phyloP scores from a whole-genome alignment of 2,329 filamentous ascomycete genomes.

The Zymoseptoria pseudotritici region DNA sequence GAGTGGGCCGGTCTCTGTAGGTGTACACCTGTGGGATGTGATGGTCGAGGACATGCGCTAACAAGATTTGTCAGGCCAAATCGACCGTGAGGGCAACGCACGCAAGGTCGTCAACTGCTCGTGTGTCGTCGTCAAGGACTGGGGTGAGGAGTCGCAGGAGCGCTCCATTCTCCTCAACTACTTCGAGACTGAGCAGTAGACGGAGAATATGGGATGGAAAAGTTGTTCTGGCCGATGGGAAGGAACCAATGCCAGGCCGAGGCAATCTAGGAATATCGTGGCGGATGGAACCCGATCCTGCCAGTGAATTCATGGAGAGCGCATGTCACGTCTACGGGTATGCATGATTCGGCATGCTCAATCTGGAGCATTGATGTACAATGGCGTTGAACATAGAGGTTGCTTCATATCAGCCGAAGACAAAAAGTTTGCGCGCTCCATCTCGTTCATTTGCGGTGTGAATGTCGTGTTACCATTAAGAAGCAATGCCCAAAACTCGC shows the following conservation, averaged over 20 bases:
- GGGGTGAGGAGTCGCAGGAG: constrained; percentile 99
- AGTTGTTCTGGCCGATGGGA: background rate
- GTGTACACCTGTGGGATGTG: constrained; percentile 37
- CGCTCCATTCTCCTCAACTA: constrained; percentile 99
- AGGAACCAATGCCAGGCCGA: background rate
- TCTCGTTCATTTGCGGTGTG: too few species aligned
- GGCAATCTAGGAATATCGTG: background rate
- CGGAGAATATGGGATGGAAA: background rate
- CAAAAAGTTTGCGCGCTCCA: background rate
- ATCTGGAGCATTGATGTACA: background rate
- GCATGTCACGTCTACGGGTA: background rate
- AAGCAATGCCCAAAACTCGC: too few species aligned
- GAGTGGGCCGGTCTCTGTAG: constrained; percentile 99
- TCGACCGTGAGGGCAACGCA: constrained; percentile 98
- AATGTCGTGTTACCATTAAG: too few species aligned
- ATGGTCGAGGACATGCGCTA: constrained; percentile 1
- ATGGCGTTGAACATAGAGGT: background rate
- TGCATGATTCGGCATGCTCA: background rate
- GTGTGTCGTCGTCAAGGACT: constrained; percentile 98
- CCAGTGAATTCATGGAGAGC: background rate
- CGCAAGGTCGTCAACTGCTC: constrained; percentile 99
- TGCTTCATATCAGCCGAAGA: background rate
- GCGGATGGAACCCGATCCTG: background rate
- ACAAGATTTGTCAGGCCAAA: constrained; percentile 59
- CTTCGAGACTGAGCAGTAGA: constrained; percentile 78